phyloP scores from a whole-genome alignment of 139 green algal species.

The Gonium pectorale region DNA sequence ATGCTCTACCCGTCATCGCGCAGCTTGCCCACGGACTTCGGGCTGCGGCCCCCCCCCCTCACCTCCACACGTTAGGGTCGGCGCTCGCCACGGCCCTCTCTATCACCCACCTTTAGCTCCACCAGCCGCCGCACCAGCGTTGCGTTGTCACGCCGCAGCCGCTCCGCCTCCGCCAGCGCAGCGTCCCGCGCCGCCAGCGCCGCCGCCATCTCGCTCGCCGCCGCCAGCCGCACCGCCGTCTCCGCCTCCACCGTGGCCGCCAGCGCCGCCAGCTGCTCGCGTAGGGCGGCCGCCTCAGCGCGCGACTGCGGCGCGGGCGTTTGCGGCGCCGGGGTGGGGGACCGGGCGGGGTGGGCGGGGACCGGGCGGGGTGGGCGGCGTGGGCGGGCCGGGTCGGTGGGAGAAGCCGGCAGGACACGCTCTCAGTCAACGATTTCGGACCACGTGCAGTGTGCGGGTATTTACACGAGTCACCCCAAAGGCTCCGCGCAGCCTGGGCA shows the following conservation, averaged over 20 bases:
- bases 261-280: conserved; percentile 50
- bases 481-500: too few relatives aligned
- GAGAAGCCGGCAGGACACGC: too few relatives aligned
- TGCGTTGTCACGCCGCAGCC: conserved; percentile 57
- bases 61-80: too few relatives aligned
- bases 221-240: conserved; percentile 33
- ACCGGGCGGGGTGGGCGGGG: background rate
- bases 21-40: too few relatives aligned
- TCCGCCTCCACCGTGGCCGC: conserved; percentile 37
- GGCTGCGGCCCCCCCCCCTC: too few relatives aligned
- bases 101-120: conserved; percentile 62
- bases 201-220: conserved; percentile 48
- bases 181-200: conserved; percentile 55
- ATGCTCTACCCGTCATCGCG: too few relatives aligned
- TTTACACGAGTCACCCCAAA: too few relatives aligned
- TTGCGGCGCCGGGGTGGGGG: background rate
- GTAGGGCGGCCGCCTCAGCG: conserved; percentile 48
- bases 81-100: too few relatives aligned
- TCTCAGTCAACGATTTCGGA: too few relatives aligned
- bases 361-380: too few relatives aligned
- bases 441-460: too few relatives aligned
- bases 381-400: too few relatives aligned
- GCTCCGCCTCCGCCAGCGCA: conserved; percentile 48
- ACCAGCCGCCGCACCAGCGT: conserved; percentile 62
- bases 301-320: conserved; percentile 45